Conservation (phyloP, 2,329 filamentous ascomycete genomes). For the Zymoseptoria tritici region DNA sequence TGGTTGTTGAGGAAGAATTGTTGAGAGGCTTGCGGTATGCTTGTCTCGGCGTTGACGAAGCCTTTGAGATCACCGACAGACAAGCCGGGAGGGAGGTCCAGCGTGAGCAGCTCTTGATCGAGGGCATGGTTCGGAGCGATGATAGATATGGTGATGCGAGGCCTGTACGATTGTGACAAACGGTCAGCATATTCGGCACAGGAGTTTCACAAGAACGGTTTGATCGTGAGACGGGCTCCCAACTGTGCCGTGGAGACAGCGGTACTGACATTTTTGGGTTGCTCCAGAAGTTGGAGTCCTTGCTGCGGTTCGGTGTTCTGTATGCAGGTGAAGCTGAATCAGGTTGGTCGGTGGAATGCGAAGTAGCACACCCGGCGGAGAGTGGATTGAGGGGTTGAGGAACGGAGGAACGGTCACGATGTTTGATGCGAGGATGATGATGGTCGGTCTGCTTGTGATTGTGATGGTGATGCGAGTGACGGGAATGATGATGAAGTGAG, state of each 20-base stretch:
- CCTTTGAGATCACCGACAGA: slow-evolving; percentile 79
- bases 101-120: slow-evolving; percentile 68
- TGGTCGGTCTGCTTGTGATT: not conserved
- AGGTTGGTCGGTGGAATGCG: not conserved
- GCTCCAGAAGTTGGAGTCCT: not conserved
- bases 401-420: not conserved
- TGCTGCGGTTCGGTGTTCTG: not conserved
- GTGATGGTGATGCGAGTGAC: not conserved
- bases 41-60: slow-evolving; percentile 77
- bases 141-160: slow-evolving; percentile 76
- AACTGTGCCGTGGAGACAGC: not conserved
- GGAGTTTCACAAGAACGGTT: slow-evolving; percentile 19
- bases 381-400: not conserved
- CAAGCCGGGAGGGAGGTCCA: slow-evolving; percentile 77
- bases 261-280: slow-evolving; percentile 20
- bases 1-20: slow-evolving; percentile 86
- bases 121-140: slow-evolving; percentile 60
- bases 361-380: not conserved
- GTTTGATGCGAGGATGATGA: not conserved
- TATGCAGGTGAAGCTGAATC: not conserved
- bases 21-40: slow-evolving; percentile 64
- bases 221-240: slow-evolving; percentile 23
- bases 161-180: slow-evolving; percentile 46
- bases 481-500: not conserved
- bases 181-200: slow-evolving; percentile 16